A percentile compares a stretch with the other conserved stretches of the same genome.
Evolutionary conservation across 2,329 filamentous ascomycete genomes (phyloP).

Genomic region (Arthrinium puccinioides): DNA sequence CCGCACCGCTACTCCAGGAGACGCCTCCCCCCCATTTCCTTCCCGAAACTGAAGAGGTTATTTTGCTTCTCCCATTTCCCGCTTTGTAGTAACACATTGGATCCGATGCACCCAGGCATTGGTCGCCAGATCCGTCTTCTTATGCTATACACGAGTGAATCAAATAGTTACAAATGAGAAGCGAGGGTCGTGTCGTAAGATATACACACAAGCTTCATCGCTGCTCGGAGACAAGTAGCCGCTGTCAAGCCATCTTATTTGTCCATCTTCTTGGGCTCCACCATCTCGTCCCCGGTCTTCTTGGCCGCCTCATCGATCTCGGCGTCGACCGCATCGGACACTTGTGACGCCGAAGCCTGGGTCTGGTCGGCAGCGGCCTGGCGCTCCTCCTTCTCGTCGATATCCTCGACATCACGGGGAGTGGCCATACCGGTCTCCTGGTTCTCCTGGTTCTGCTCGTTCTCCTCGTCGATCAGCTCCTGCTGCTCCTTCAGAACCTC

Average conservation of each 20-base stretch:
- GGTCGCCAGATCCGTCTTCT: no score
- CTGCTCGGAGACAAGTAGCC: no score
- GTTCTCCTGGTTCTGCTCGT: conserved; percentile 79
- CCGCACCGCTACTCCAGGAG: no score
- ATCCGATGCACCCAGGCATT: no score
- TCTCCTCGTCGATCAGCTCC: conserved; percentile 95
- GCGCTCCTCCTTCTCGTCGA: conserved; percentile 82
- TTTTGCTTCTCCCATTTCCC: no score
- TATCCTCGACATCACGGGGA: conserved; percentile 81
- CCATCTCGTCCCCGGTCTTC: conserved; percentile 22
- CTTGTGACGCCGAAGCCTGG: conserved; percentile 33
- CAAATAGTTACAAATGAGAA: no score
- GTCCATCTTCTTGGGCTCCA: conserved; percentile 12
- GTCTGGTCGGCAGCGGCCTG: conserved; percentile 38
- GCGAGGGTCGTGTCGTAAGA: no score
- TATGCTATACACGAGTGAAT: no score
- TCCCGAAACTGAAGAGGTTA: no score
- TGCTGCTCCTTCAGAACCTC: conserved; percentile 98
- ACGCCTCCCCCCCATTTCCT: no score
- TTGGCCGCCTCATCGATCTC: conserved; percentile 39
- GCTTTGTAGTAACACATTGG: no score
- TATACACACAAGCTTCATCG: not conserved
- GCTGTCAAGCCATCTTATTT: conserved; percentile 6
- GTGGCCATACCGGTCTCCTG: conserved; percentile 66
- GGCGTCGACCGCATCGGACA: conserved; percentile 46